These are phyloP conservation scores for Lactarius sp. DNA, from an alignment of 768 basidiomycete species.

Conservation along the genomic window DNA sequence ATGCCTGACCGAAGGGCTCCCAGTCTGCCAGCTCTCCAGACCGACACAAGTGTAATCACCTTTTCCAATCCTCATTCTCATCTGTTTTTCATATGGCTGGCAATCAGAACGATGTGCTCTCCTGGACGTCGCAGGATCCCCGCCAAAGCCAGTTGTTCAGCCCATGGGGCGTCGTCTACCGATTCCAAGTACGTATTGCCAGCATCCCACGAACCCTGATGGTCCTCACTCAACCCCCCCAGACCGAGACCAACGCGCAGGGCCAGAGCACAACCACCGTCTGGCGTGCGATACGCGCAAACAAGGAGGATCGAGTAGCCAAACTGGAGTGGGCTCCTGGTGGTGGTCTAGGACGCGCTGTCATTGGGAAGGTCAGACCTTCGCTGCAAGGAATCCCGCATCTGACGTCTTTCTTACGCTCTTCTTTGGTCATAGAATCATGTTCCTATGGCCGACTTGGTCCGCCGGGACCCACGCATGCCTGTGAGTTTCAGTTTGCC, in stretches of 20 bases:
- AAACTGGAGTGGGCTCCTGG: slow-evolving; percentile 83
- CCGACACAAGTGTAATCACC: slow-evolving; percentile 23
- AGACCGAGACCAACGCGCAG: slow-evolving; percentile 61
- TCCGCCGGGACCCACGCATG: slow-evolving; percentile 58
- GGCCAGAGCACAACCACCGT: slow-evolving; percentile 73
- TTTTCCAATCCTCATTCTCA: slow-evolving; percentile 29
- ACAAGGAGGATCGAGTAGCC: slow-evolving; percentile 84
- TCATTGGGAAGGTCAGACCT: slow-evolving; percentile 70
- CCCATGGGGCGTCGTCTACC: slow-evolving; percentile 74
- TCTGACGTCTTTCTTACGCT: slow-evolving; percentile 22
- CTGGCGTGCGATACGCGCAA: slow-evolving; percentile 74
- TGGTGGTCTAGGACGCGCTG: slow-evolving; percentile 77
- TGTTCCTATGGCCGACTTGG: slow-evolving; percentile 78
- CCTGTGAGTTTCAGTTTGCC: slow-evolving; percentile 42
- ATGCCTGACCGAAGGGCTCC: slow-evolving; percentile 25
- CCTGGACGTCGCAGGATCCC: slow-evolving; percentile 85
- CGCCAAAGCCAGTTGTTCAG: slow-evolving; percentile 81
- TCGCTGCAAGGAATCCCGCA: slow-evolving; percentile 28
- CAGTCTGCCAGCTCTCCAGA: slow-evolving; percentile 27
- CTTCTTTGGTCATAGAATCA: slow-evolving; percentile 47
- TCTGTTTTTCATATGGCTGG: slow-evolving; percentile 41
- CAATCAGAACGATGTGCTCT: slow-evolving; percentile 54
- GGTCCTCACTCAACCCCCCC: slow-evolving; percentile 30
- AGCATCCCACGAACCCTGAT: slow-evolving; percentile 25
- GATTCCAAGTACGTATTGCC: slow-evolving; percentile 57